Conservation (phyloP, 441 rosid species). For the Gossypium trilobum region DNA sequence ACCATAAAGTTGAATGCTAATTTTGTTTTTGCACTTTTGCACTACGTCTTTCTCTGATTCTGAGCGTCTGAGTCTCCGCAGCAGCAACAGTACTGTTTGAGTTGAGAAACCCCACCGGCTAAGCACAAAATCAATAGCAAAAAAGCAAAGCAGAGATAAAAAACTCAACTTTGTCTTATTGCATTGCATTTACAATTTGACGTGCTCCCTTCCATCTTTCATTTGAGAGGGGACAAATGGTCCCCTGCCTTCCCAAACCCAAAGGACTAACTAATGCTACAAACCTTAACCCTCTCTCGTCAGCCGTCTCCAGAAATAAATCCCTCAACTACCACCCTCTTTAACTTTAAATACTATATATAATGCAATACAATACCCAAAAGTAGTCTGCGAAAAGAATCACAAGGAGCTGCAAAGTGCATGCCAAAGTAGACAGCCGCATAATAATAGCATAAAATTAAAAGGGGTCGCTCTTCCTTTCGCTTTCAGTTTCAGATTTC, state of each 20-base stretch:
- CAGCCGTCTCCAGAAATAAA: constrained; percentile 8
- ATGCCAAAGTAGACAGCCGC: not conserved
- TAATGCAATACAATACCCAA: not conserved
- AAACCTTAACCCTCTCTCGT: constrained; percentile 8
- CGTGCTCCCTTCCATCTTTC: constrained; percentile 18
- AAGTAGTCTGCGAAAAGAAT: not conserved
- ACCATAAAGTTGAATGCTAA: constrained; percentile 14
- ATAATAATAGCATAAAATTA: not conserved
- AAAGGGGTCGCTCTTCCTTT: constrained; percentile 20
- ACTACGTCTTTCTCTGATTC: not conserved
- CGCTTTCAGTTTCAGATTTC: constrained; percentile 30
- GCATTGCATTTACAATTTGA: constrained; percentile 22
- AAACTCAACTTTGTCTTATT: constrained; percentile 31
- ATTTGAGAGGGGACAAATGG: constrained; percentile 26
- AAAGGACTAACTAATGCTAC: not conserved
- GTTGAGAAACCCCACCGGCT: not conserved
- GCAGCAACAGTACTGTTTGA: not conserved
- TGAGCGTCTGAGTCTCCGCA: not conserved
- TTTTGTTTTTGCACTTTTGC: constrained; percentile 10
- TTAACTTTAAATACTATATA: not conserved
- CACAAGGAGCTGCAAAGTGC: not conserved
- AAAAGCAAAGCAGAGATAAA: constrained; percentile 18
- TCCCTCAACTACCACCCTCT: constrained; percentile 22
- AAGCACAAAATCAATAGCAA: constrained; percentile 11
- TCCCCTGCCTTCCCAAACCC: constrained; percentile 19